phyloP scores from a whole-genome alignment of 2,329 filamentous ascomycete species.

The Verticillium alfalfae region DNA sequence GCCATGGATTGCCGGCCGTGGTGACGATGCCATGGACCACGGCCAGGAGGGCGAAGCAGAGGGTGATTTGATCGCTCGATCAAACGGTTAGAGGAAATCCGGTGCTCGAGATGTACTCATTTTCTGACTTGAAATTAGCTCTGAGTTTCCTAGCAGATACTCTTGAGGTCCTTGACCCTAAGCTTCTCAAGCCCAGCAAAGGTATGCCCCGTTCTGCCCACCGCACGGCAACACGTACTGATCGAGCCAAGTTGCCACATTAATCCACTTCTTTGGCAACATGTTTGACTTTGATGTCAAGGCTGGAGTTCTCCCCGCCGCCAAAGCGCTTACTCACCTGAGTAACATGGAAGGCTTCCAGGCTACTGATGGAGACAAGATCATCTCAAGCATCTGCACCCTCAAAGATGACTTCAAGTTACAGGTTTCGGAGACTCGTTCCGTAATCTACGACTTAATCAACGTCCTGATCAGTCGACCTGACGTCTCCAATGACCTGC shows the following conservation, averaged over 20 bases:
- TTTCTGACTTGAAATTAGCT: conserved; percentile 24
- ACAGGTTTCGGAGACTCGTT: conserved; percentile 44
- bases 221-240: background rate
- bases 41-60: conserved; percentile 33
- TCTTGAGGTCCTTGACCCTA: conserved; percentile 38
- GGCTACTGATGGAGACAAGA: conserved; percentile 38
- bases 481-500: conserved; percentile 35
- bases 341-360: conserved; percentile 46
- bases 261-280: conserved; percentile 44
- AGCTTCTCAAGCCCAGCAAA: conserved; percentile 44
- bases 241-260: background rate
- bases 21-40: conserved; percentile 25
- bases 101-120: background rate
- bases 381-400: conserved; percentile 42
- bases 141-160: conserved; percentile 52
- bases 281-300: conserved; percentile 56
- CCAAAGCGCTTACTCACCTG: conserved; percentile 45
- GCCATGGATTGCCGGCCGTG: conserved; percentile 44
- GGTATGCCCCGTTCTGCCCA: conserved; percentile 20
- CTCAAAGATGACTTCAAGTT: conserved; percentile 52
- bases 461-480: conserved; percentile 35
- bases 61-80: conserved; percentile 46
- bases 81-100: conserved; percentile 33
- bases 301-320: conserved; percentile 50
- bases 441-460: conserved; percentile 46